Evolutionary conservation across 805 yeast genomes (phyloP), one percentile per base, ranked within the genome.

Genomic region (Ogataea dorogensis): DNA sequence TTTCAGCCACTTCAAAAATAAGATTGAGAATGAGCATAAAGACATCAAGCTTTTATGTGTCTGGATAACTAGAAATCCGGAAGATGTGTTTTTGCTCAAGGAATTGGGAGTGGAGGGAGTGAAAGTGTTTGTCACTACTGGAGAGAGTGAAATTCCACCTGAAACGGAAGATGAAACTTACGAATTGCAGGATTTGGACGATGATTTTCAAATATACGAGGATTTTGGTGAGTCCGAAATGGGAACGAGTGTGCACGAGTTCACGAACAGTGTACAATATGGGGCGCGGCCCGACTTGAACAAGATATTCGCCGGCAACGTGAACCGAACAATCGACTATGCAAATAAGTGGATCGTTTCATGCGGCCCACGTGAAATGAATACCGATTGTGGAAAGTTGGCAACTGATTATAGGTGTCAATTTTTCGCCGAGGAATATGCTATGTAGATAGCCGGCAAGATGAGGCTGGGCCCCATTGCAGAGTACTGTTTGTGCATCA

Each of bases 351-450:
- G 81, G 77, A 51, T 77, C 0, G 56, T 79, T 12, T 69, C 79
- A 1, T 79, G 86, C 59, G 86, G 86, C 1, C 81, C 81, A 1
- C 49, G 52, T 2, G 43, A 66, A 0, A 53, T 79, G 43, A 65
- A 73, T 25, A 31, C 37, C 2, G 72, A 70, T 9, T 69, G 72
- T 17, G 42, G 54, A 22, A 33, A 13, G 3, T 61, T 75, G 61
- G 69, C 77, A 0, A 51, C 45, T 1, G 38, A 40, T 0, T 53
- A 63, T 17, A 57, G 60, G 4, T 61, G 70, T 13, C 58, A 65
- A 19, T 66, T 61, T 33, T 64, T 66, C 31, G 58, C 67, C 13
- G 84, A 78, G 46, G 57, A 59, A 2, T 76, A 70, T 43, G 47
- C 63, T 3, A 60, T 60, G 59, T 62, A 33, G 16, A 7, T 4